Evolutionary conservation across 225 moss, liverwort and hornwort species (phyloP), one percentile per base, ranked within the genome.

Genomic region (Neckera pumila): DNA sequence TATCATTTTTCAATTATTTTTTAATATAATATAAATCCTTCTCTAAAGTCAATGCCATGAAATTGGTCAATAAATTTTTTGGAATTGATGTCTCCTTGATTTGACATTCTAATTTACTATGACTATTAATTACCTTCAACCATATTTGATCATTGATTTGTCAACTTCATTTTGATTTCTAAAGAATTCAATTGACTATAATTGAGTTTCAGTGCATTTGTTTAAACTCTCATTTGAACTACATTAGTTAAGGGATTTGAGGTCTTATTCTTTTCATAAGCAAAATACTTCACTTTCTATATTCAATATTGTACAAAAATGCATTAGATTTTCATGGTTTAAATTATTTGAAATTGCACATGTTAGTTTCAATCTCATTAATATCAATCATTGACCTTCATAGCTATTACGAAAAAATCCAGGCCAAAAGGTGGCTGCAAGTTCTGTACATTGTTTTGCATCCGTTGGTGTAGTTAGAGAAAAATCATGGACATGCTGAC

Each of bases 21-120:
- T 36, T 3, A 36, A 54, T 9, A 23, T 6, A 2, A 36, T 17
- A 28, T 0, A 72, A 34, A 34, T 22, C 1, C 8, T 2, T 22
- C 14, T 5, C 3, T 22, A 8, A 49, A 76, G 6, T 12, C 33
- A 34, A 76, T 14, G 14, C 53, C 3, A 53, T 34, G 0, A 22
- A 76, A 53, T 76, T 36, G 3, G 6, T 2, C 14, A 13, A 51
- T 76, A 6, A 76, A 53, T 14, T 34, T 28, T 72, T 10, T 10
- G 1, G 53, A 20, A 21, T 12, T 34, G 22, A 76, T 22, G 13
- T 22, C 33, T 77, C 28, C 3, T 72, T 14, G 2, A 23, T 15
- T 23, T 77, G 77, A 54, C 54, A 54, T 54, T 23, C 4, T 54
- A 54, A 14, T 36, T 36, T 77, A 23, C 1, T 0, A 23, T 23